Evolutionary conservation across 768 basidiomycete species (phyloP).

Genomic region (Paxillus rubicundulus): DNA sequence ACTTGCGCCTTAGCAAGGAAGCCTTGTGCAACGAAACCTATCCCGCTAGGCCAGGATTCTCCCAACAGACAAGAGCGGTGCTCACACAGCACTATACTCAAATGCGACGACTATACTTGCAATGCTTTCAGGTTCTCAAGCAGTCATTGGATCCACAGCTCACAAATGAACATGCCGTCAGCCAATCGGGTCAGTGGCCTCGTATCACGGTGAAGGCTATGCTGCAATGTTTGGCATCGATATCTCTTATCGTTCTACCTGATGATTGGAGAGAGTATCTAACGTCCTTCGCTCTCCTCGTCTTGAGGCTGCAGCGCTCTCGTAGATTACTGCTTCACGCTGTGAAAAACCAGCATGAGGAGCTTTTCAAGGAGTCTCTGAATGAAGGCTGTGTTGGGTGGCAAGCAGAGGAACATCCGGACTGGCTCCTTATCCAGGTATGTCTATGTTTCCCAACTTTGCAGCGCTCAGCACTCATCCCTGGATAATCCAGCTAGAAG

Average conservation of each 20-base stretch:
- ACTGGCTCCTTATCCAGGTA: conserved; percentile 25
- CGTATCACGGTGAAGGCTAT: conserved; percentile 29
- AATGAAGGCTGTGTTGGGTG: conserved; percentile 20
- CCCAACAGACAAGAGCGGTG: background rate
- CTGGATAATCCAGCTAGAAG: conserved; percentile 22
- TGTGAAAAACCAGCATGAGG: conserved; percentile 1
- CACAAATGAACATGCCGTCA: conserved; percentile 11
- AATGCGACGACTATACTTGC: background rate
- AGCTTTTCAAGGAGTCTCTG: conserved; percentile 14
- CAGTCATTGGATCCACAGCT: conserved; percentile 11
- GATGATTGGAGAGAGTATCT: conserved; percentile 30
- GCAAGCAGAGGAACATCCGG: conserved; percentile 12
- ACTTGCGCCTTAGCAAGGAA: conserved; percentile 6
- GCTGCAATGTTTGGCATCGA: conserved; percentile 27
- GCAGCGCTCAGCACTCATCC: background rate
- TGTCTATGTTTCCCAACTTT: background rate
- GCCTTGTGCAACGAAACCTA: conserved; percentile 6
- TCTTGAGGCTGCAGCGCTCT: conserved; percentile 35
- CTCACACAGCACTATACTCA: conserved; percentile 1
- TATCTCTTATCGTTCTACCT: conserved; percentile 9
- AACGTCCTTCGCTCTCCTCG: conserved; percentile 24
- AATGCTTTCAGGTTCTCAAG: background rate
- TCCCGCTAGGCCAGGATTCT: background rate
- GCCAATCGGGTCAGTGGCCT: conserved; percentile 33
- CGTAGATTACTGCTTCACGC: conserved; percentile 30